A percentile compares a stretch with the other conserved stretches of the same genome.
phyloP scores from a whole-genome alignment of 2,329 filamentous ascomycete species.

The Exophiala aquamarina region DNA sequence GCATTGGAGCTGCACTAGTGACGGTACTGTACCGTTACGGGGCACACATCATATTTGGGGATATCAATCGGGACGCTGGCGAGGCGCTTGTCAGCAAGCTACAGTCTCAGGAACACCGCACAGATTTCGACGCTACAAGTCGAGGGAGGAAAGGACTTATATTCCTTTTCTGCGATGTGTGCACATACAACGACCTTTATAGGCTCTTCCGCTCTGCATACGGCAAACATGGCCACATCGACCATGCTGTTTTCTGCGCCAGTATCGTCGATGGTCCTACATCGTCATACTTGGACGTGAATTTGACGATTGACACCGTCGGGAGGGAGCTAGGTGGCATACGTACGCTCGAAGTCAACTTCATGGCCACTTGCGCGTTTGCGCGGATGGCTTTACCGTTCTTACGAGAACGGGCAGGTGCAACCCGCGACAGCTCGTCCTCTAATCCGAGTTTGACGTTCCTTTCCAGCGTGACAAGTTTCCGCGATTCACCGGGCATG shows the following conservation, averaged over 20 bases:
- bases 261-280: slow-evolving; percentile 42
- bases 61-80: slow-evolving; percentile 35
- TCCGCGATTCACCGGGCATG: slow-evolving; percentile 49
- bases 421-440: slow-evolving; percentile 32
- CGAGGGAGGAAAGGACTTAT: not conserved
- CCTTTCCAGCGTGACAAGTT: slow-evolving; percentile 48
- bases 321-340: slow-evolving; percentile 32
- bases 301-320: slow-evolving; percentile 44
- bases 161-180: slow-evolving; percentile 45
- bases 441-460: slow-evolving; percentile 37
- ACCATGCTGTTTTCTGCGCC: slow-evolving; percentile 50
- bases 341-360: slow-evolving; percentile 48
- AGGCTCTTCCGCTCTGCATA: slow-evolving; percentile 47
- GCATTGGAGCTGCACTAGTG: slow-evolving; percentile 45
- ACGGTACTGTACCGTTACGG: slow-evolving; percentile 38
- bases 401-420: slow-evolving; percentile 38
- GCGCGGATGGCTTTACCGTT: slow-evolving; percentile 50
- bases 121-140: too few relatives aligned
- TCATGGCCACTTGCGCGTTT: slow-evolving; percentile 48
- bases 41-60: slow-evolving; percentile 46
- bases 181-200: slow-evolving; percentile 45
- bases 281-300: slow-evolving; percentile 46
- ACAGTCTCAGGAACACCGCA: not conserved
- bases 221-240: slow-evolving; percentile 43
- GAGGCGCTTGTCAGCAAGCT: slow-evolving; percentile 16